A percentile compares a stretch with the other conserved stretches of the same genome.
These are phyloP conservation scores for Thymus mandschuricus DNA, from an alignment of 257 asterid species.

Conservation along the genomic window DNA sequence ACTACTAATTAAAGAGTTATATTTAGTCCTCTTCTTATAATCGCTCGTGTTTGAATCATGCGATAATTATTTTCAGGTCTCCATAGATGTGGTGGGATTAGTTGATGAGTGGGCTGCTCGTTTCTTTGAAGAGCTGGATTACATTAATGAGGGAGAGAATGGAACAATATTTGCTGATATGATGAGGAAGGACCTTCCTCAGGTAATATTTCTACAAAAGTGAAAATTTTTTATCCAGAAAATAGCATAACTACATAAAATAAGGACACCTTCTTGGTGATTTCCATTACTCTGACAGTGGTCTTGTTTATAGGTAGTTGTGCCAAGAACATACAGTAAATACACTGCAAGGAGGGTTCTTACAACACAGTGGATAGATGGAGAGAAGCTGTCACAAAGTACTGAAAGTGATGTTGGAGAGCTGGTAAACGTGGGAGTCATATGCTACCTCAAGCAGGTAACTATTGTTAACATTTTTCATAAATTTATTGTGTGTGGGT, in stretches of 20 bases:
- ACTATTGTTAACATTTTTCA: slow-evolving; percentile 10
- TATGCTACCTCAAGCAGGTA: slow-evolving; percentile 99
- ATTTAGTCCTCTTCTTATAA: slow-evolving; percentile 25
- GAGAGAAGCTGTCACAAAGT: slow-evolving; percentile 99
- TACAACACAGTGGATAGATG: slow-evolving; percentile 92
- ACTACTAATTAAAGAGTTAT: slow-evolving; percentile 29
- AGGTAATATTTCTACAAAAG: slow-evolving; percentile 48
- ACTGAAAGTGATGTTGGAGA: slow-evolving; percentile 98
- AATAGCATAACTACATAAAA: background rate
- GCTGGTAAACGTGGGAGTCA: slow-evolving; percentile 96
- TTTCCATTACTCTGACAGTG: slow-evolving; percentile 17
- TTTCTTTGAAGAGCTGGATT: slow-evolving; percentile 98
- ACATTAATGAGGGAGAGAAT: slow-evolving; percentile 93
- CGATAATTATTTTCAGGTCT: slow-evolving; percentile 50
- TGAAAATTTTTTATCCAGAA: background rate
- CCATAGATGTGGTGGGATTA: slow-evolving; percentile 94
- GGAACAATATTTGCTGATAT: slow-evolving; percentile 92
- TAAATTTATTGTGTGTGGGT: slow-evolving; percentile 1
- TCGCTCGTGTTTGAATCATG: slow-evolving; percentile 22
- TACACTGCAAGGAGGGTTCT: slow-evolving; percentile 97
- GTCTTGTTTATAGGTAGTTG: slow-evolving; percentile 72
- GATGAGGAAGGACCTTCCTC: slow-evolving; percentile 99
- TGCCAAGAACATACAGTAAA: slow-evolving; percentile 80
- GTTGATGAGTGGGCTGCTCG: slow-evolving; percentile 99
- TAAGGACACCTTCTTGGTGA: background rate